These are phyloP conservation scores for Fusarium globosum DNA, from an alignment of 2,329 filamentous ascomycete genomes.

Conservation along the genomic window DNA sequence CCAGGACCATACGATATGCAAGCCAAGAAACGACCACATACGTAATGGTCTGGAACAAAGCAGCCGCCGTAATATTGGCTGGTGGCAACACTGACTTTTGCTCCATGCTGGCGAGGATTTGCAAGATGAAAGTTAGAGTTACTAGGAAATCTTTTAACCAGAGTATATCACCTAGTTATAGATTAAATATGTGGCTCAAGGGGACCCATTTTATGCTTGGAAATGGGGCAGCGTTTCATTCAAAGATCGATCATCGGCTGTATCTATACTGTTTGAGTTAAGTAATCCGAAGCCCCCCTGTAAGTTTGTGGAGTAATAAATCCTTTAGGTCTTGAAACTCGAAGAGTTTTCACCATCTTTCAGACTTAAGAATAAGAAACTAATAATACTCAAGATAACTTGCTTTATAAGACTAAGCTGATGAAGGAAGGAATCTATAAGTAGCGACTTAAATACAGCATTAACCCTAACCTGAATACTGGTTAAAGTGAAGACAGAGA, in stretches of 20 bases:
- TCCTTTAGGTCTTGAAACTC: not conserved
- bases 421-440: too few species aligned
- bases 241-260: not conserved
- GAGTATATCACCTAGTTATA: not conserved
- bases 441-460: too few species aligned
- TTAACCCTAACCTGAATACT: too few species aligned
- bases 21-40: slow-evolving; percentile 45
- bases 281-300: slow-evolving; percentile 8
- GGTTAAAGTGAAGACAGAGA: too few species aligned
- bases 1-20: slow-evolving; percentile 44
- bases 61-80: not conserved
- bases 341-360: not conserved
- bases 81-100: not conserved
- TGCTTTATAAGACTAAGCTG: too few species aligned
- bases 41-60: not conserved
- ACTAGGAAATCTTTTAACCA: not conserved
- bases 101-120: not conserved
- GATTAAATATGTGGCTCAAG: not conserved
- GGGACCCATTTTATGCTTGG: not conserved
- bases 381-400: not conserved
- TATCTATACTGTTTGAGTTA: slow-evolving; percentile 2
- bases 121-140: rapidly evolving
- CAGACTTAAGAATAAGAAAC: rapidly evolving
- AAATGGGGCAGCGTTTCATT: not conserved
- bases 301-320: not conserved